Conservation (phyloP, 148 eudicot species). For the Amaranthus palmeri region DNA sequence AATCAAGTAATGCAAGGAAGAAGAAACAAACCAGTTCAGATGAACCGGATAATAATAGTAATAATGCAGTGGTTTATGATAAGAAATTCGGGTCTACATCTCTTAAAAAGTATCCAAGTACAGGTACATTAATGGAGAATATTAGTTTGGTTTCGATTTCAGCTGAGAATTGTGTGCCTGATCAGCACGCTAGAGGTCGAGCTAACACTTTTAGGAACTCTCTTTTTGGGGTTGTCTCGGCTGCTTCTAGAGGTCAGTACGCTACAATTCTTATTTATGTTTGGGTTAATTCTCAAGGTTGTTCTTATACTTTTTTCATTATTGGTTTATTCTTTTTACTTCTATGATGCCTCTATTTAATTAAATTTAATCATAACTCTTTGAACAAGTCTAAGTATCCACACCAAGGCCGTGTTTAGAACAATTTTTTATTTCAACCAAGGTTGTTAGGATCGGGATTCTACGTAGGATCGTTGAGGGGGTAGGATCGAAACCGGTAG, state of each 20-base stretch:
- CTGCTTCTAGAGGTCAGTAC: slow-evolving; percentile 44
- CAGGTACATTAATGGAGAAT: slow-evolving; percentile 35
- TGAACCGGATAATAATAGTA: background rate
- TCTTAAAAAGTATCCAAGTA: slow-evolving; percentile 37
- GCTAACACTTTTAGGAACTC: slow-evolving; percentile 49
- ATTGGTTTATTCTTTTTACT: too few relatives aligned
- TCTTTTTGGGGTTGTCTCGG: slow-evolving; percentile 54
- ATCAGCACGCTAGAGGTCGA: slow-evolving; percentile 31
- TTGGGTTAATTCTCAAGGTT: background rate
- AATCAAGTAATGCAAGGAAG: slow-evolving; percentile 19
- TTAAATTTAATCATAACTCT: too few relatives aligned
- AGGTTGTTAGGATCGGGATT: too few relatives aligned
- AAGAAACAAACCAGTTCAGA: slow-evolving; percentile 12
- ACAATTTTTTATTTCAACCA: too few relatives aligned
- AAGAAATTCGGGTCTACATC: slow-evolving; percentile 19
- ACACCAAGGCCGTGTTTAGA: too few relatives aligned
- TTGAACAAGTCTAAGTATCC: too few relatives aligned
- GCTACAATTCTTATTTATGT: too few relatives aligned
- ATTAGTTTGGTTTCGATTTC: slow-evolving; percentile 8
- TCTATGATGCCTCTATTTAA: too few relatives aligned
- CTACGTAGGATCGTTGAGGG: too few relatives aligned
- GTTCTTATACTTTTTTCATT: too few relatives aligned
- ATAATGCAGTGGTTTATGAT: slow-evolving; percentile 12
- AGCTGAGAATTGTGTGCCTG: slow-evolving; percentile 22
- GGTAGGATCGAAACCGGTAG: too few relatives aligned